Evolutionary conservation across 164 flowering plant species (phyloP).

Genomic region (Aristolochia contorta): DNA sequence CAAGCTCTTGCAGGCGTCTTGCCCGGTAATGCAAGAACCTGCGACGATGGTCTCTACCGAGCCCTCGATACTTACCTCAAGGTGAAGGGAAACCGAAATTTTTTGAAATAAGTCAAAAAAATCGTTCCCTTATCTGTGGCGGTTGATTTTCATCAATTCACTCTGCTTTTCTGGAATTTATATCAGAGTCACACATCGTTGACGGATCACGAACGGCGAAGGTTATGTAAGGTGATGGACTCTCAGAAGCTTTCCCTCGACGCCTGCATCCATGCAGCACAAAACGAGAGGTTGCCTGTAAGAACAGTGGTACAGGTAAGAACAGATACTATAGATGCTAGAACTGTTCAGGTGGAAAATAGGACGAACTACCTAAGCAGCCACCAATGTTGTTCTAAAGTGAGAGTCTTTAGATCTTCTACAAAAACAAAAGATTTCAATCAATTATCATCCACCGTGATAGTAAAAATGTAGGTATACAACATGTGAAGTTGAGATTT

Average conservation of each 20-base stretch:
- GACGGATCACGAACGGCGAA: constrained; percentile 57
- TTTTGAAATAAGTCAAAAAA: not conserved
- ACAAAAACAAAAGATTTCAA: no score
- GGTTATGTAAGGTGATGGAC: constrained; percentile 69
- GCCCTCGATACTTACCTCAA: constrained; percentile 84
- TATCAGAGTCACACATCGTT: constrained; percentile 59
- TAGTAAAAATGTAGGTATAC: no score
- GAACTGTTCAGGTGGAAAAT: no score
- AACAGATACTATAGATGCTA: no score
- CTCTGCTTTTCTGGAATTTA: no score
- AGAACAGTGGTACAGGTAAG: constrained; percentile 65
- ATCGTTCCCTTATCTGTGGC: constrained; percentile 3
- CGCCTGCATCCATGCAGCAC: constrained; percentile 84
- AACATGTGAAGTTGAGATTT: no score
- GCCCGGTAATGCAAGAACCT: constrained; percentile 47
- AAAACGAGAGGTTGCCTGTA: constrained; percentile 80
- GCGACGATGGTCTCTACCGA: constrained; percentile 83
- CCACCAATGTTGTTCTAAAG: no score
- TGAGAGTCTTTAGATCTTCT: no score
- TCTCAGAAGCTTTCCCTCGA: constrained; percentile 70
- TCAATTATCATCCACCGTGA: no score
- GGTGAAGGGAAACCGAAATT: constrained; percentile 25
- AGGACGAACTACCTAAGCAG: no score
- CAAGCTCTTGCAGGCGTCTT: constrained; percentile 58
- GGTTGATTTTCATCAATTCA: no score